Conservation (phyloP, 1,139 yeast species). For the Suhomyces yuchorum region DNA sequence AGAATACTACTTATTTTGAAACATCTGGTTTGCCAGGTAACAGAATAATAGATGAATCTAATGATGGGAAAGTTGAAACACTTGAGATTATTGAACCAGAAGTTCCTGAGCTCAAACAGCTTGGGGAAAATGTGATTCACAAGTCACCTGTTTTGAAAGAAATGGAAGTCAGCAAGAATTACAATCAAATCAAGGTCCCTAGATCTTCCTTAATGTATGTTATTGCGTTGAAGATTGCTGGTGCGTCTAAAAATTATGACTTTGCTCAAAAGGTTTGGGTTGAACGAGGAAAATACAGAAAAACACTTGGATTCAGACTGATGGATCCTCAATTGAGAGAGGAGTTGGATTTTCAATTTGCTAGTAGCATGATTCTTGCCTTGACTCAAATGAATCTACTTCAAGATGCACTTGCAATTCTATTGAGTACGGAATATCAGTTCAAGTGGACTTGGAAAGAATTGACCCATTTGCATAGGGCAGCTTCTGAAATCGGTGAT, state of each 20-base stretch:
- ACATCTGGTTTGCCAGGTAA: slow-evolving; percentile 25
- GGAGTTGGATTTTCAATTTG: slow-evolving; percentile 65
- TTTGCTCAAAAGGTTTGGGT: slow-evolving; percentile 72
- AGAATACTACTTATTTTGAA: slow-evolving; percentile 49
- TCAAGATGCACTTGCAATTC: slow-evolving; percentile 70
- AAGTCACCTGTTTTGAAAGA: slow-evolving; percentile 33
- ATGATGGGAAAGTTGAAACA: slow-evolving; percentile 1
- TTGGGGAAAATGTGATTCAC: not conserved
- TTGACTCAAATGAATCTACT: slow-evolving; percentile 54
- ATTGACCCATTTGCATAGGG: slow-evolving; percentile 48
- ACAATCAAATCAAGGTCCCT: slow-evolving; percentile 28
- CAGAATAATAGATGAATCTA: slow-evolving; percentile 25
- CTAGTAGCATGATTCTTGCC: slow-evolving; percentile 60
- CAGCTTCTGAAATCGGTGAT: slow-evolving; percentile 55
- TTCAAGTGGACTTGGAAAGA: slow-evolving; percentile 73
- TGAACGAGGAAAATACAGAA: slow-evolving; percentile 76
- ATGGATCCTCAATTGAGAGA: slow-evolving; percentile 44
- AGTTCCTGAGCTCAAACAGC: slow-evolving; percentile 1
- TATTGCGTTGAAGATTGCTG: slow-evolving; percentile 68
- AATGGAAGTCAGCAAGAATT: slow-evolving; percentile 11
- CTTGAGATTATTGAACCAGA: slow-evolving; percentile 8
- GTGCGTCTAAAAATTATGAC: slow-evolving; percentile 49
- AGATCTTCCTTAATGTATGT: slow-evolving; percentile 60
- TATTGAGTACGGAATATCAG: slow-evolving; percentile 65
- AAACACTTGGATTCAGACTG: slow-evolving; percentile 48